Evolutionary conservation across 495 filamentous ascomycete species (phyloP).

Genomic region (Chaetomium fimeti): DNA sequence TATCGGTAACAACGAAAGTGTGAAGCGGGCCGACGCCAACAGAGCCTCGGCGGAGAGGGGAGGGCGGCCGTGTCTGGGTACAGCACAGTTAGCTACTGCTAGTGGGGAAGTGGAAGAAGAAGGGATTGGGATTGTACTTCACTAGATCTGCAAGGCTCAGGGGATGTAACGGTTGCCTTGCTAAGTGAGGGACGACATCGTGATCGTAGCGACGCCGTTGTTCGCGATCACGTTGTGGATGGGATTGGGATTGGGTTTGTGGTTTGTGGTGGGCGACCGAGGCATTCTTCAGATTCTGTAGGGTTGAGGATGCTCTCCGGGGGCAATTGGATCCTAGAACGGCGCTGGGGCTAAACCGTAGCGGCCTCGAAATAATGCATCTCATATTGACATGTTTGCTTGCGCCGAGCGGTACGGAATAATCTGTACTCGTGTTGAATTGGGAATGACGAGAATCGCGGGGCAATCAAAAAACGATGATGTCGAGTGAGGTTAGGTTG

Average conservation of each 20-base stretch:
- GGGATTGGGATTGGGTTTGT: background rate
- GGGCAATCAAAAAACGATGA: too few relatives aligned
- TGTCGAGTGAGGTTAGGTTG: too few relatives aligned
- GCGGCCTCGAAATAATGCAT: constrained; percentile 34
- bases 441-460: too few relatives aligned
- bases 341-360: constrained; percentile 41
- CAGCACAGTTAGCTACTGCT: background rate
- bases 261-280: constrained; percentile 14
- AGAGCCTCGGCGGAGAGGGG: constrained; percentile 78
- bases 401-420: constrained; percentile 15
- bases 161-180: constrained; percentile 72
- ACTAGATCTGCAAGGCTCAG: constrained; percentile 86
- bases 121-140: constrained; percentile 54
- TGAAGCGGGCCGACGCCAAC: constrained; percentile 88
- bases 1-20: constrained; percentile 84
- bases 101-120: background rate
- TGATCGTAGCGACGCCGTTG: constrained; percentile 38
- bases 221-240: constrained; percentile 11
- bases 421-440: too few relatives aligned
- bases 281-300: constrained; percentile 17
- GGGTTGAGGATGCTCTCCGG: constrained; percentile 20
- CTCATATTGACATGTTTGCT: constrained; percentile 51
- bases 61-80: constrained; percentile 76
- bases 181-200: constrained; percentile 74
- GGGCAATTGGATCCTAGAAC: constrained; percentile 16